A percentile compares a stretch with the other conserved stretches of the same genome.
phyloP scores from a whole-genome alignment of 2,329 filamentous ascomycete species.

The Penicillium nordicum region DNA sequence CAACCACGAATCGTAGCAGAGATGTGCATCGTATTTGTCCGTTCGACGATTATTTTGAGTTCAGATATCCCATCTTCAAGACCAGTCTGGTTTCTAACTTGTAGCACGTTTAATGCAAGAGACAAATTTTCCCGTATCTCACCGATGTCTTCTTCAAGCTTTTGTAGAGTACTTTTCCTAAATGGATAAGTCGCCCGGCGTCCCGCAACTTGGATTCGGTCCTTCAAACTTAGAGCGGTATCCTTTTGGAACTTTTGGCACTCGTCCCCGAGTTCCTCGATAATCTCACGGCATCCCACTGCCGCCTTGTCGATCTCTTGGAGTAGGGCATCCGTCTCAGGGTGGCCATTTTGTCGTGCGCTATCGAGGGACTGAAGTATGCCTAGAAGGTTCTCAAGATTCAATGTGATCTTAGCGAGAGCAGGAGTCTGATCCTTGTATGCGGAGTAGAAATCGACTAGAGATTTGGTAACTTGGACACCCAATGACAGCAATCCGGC shows the following conservation, averaged over 20 bases:
- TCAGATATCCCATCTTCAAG: slow-evolving; percentile 6
- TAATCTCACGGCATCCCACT: slow-evolving; percentile 2
- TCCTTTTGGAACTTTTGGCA: slow-evolving; percentile 5
- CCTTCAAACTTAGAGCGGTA: not conserved
- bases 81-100: slow-evolving; percentile 19
- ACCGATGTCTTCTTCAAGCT: slow-evolving; percentile 39
- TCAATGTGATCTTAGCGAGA: slow-evolving; percentile 17
- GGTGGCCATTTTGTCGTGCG: not conserved
- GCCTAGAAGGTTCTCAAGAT: slow-evolving; percentile 2
- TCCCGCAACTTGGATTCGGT: slow-evolving; percentile 8
- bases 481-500: slow-evolving; percentile 39
- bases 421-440: slow-evolving; percentile 28
- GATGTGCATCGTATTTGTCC: slow-evolving; percentile 18
- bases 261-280: slow-evolving; percentile 6
- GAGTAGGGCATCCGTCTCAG: not conserved
- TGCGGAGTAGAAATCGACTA: slow-evolving; percentile 36
- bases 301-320: slow-evolving; percentile 1
- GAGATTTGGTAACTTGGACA: slow-evolving; percentile 33
- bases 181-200: slow-evolving; percentile 26
- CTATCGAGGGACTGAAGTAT: slow-evolving; percentile 1
- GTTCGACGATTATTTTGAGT: slow-evolving; percentile 2
- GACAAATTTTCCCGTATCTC: slow-evolving; percentile 32
- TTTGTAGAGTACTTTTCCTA: slow-evolving; percentile 38
- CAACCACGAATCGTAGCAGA: slow-evolving; percentile 28
- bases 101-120: slow-evolving; percentile 32